phyloP scores from a whole-genome alignment of 257 asterid species.

The Solanum paucissectum region DNA sequence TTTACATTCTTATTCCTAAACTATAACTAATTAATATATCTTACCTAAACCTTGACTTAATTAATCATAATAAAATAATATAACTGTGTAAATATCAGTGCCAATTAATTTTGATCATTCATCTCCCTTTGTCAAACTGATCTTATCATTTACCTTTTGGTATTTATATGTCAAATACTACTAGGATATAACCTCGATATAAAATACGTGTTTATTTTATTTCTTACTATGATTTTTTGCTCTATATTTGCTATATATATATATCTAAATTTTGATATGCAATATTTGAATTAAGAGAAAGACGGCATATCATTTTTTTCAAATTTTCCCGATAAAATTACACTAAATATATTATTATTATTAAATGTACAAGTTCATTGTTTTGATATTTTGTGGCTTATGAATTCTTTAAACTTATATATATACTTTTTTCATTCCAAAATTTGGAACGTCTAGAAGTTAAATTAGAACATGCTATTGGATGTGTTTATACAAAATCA shows the following conservation, averaged over 20 bases:
- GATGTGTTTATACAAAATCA: background rate
- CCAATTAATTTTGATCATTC: background rate
- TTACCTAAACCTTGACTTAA: background rate
- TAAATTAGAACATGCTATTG: background rate
- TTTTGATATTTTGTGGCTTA: background rate
- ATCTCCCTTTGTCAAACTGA: background rate
- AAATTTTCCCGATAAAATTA: fast-evolving
- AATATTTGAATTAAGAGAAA: background rate
- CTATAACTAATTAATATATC: background rate
- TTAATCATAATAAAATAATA: background rate
- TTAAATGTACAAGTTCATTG: background rate
- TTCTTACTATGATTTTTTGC: fast-evolving
- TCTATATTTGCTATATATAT: background rate
- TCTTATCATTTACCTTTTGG: background rate
- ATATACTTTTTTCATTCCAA: background rate
- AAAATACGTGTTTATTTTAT: background rate
- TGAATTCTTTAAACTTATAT: background rate
- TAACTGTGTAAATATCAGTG: background rate
- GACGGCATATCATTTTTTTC: fast-evolving
- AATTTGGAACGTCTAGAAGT: background rate
- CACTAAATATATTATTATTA: background rate
- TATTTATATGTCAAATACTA: background rate
- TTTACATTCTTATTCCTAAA: background rate
- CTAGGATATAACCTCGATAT: background rate
- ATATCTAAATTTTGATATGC: background rate